Evolutionary conservation across 2,329 filamentous ascomycete species (phyloP).

Genomic region (Fusarium sp.): DNA sequence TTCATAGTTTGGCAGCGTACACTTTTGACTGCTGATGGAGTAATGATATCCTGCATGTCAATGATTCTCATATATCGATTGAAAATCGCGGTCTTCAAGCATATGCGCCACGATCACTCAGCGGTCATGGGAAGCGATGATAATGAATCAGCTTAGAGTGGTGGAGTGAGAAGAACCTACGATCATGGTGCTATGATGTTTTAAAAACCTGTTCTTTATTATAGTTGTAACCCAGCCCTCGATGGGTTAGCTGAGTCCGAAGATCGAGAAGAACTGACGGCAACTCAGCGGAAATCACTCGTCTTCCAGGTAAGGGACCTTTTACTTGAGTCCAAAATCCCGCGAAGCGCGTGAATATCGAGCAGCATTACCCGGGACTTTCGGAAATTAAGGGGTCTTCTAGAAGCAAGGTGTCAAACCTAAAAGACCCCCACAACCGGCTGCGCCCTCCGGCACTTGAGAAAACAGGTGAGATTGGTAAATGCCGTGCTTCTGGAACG

Average conservation of each 20-base stretch:
- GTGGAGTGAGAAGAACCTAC: not conserved
- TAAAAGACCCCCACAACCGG: not conserved
- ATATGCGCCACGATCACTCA: not conserved
- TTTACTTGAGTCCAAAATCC: no score
- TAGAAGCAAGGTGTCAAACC: not conserved
- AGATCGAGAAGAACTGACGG: no score
- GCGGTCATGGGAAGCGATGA: not conserved
- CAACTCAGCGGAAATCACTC: no score
- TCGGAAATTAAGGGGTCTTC: not conserved
- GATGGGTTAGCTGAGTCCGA: no score
- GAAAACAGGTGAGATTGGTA: not conserved
- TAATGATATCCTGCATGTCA: not conserved
- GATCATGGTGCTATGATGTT: no score
- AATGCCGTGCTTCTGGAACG: not conserved
- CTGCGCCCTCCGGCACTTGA: not conserved
- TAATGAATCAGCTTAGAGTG: not conserved
- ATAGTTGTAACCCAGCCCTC: no score
- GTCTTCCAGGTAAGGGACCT: not conserved
- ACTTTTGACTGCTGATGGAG: constrained; percentile 2
- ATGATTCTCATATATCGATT: no score
- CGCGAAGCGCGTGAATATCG: not conserved
- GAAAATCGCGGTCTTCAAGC: no score
- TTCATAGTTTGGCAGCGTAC: constrained; percentile 17
- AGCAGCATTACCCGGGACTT: not conserved
- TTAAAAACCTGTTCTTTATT: no score